phyloP scores from a whole-genome alignment of 108 stramenopile genomes.

The Cyclotella cryptica region DNA sequence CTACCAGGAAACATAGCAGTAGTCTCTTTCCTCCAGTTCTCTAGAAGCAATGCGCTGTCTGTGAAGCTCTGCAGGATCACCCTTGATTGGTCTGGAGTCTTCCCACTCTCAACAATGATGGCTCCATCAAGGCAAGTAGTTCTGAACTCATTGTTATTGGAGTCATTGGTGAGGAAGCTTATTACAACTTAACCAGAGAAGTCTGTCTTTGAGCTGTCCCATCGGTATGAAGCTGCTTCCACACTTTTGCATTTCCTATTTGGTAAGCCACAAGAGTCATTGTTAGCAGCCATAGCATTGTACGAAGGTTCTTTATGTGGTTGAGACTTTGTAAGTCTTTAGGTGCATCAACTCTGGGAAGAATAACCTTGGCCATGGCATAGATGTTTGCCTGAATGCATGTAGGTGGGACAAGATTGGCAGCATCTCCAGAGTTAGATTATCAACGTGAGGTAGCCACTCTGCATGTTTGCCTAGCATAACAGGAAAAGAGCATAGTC shows the following conservation, averaged over 20 bases:
- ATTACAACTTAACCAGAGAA: slow-evolving; percentile 15
- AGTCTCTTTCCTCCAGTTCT: no score
- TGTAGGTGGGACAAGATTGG: slow-evolving; percentile 15
- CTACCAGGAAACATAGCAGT: no score
- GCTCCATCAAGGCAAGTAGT: no score
- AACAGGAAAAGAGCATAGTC: no score
- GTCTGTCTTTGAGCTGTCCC: slow-evolving; percentile 10
- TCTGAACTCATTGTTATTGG: no score
- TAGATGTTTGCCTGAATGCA: slow-evolving; percentile 21
- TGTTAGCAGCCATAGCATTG: neutral
- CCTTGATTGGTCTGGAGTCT: no score
- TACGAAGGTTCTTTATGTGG: slow-evolving; percentile 14
- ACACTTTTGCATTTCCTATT: neutral
- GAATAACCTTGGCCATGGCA: slow-evolving; percentile 2
- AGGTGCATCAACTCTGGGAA: neutral
- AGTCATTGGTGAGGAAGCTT: no score
- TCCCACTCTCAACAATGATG: no score
- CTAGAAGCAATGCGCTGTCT: no score
- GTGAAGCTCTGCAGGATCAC: no score
- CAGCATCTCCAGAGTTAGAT: slow-evolving; percentile 24
- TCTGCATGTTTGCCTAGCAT: slow-evolving; percentile 19
- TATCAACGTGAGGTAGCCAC: slow-evolving; percentile 27
- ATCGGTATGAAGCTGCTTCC: slow-evolving; percentile 26
- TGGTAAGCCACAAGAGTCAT: slow-evolving; percentile 23
- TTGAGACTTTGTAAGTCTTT: slow-evolving; percentile 8